Conservation (phyloP, 2,329 filamentous ascomycete genomes). For the Neopestalotiopsis clavispora region DNA sequence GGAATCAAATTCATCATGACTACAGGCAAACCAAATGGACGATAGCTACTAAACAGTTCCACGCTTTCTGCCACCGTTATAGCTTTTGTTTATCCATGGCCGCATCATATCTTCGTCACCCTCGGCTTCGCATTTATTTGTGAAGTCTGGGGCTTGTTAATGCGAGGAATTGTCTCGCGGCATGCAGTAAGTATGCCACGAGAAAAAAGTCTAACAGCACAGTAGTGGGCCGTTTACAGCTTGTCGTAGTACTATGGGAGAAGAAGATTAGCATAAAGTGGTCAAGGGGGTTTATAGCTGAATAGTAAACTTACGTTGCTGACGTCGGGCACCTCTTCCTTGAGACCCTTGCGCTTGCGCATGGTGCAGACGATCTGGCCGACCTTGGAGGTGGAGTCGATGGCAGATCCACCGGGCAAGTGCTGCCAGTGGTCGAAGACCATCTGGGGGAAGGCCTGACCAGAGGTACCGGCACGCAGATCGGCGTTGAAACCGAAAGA, state of each 20-base stretch:
- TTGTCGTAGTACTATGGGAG: slow-evolving; percentile 91
- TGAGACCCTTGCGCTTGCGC: slow-evolving; percentile 99
- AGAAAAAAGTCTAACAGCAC: slow-evolving; percentile 51
- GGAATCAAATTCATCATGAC: slow-evolving; percentile 35
- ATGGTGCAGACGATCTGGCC: slow-evolving; percentile 84
- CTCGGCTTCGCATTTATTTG: slow-evolving; percentile 31
- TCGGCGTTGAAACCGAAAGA: slow-evolving; percentile 99
- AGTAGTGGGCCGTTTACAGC: slow-evolving; percentile 71
- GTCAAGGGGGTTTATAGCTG: not conserved
- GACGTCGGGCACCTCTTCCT: slow-evolving; percentile 89
- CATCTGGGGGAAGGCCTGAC: slow-evolving; percentile 98
- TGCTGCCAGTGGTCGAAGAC: slow-evolving; percentile 99
- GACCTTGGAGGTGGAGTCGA: slow-evolving; percentile 82
- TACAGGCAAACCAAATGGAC: slow-evolving; percentile 34
- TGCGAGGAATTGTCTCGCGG: slow-evolving; percentile 45
- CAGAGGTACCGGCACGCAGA: slow-evolving; percentile 89
- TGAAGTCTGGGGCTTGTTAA: slow-evolving; percentile 28
- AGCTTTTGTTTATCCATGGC: slow-evolving; percentile 38
- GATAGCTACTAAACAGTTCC: slow-evolving; percentile 32
- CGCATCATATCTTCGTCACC: slow-evolving; percentile 33
- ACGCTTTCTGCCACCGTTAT: slow-evolving; percentile 30
- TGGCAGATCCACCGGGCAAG: slow-evolving; percentile 89
- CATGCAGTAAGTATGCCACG: slow-evolving; percentile 47
- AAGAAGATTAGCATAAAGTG: slow-evolving; percentile 43
- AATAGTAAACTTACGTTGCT: slow-evolving; percentile 79